Percentiles rank a stretch among this genome's conserved stretches.
Conservation (phyloP, 208 protist genomes). For the Lotmaria passim region DNA sequence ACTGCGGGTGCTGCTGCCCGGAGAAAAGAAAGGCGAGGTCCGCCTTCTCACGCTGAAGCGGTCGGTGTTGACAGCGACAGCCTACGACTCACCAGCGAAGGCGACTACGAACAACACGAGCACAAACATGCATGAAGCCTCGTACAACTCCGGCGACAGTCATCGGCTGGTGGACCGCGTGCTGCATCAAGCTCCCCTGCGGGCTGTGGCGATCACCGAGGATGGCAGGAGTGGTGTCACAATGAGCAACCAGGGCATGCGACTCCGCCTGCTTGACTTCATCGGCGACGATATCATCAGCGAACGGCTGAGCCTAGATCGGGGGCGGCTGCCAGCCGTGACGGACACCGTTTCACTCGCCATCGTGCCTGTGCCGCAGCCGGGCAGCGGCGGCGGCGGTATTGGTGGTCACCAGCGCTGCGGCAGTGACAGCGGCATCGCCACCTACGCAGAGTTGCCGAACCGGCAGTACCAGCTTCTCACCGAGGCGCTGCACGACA, state of each 20-base stretch:
- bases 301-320: constrained; percentile 39
- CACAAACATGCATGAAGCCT: background rate
- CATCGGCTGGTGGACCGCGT: constrained; percentile 34
- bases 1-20: constrained; percentile 54
- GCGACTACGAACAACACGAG: background rate
- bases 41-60: constrained; percentile 47
- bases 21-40: constrained; percentile 45
- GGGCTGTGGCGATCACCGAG: constrained; percentile 59
- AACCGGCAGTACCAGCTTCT: constrained; percentile 30
- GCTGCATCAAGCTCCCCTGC: constrained; percentile 47
- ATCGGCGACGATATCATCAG: constrained; percentile 42
- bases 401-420: constrained; percentile 18
- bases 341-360: constrained; percentile 40
- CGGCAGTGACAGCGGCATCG: constrained; percentile 11
- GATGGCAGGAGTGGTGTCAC: constrained; percentile 65
- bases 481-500: constrained; percentile 32
- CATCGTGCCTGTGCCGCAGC: constrained; percentile 33
- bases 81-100: constrained; percentile 1
- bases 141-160: constrained; percentile 10
- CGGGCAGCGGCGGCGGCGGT: background rate
- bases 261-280: constrained; percentile 58
- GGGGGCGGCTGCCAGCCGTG: constrained; percentile 39
- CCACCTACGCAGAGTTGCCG: background rate
- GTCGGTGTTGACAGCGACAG: constrained; percentile 19
- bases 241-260: constrained; percentile 64